A percentile compares a stretch with the other conserved stretches of the same genome.
Conservation (phyloP, 2,329 filamentous ascomycete species). For the Alternaria incomplexa region DNA sequence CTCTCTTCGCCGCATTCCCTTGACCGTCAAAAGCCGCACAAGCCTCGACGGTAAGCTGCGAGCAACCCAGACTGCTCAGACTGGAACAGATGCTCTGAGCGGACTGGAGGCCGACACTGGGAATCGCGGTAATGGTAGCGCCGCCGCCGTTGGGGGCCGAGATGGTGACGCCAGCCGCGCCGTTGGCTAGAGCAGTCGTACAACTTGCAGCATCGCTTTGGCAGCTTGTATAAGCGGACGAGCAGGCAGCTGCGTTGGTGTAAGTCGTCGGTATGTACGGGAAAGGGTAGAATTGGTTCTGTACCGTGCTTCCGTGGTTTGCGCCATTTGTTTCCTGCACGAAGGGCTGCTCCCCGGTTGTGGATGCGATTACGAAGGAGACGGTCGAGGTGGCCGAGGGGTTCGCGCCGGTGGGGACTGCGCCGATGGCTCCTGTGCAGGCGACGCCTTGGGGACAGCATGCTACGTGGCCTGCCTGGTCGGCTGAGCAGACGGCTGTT, state of each 20-base stretch:
- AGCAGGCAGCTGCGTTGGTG: conserved; percentile 58
- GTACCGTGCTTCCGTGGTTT: conserved; percentile 47
- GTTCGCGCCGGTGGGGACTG: conserved; percentile 16
- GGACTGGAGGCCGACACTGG: conserved; percentile 35
- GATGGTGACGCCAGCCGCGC: conserved; percentile 59
- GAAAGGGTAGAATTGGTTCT: conserved; percentile 60
- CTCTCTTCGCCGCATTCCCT: conserved; percentile 37
- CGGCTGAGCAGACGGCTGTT: conserved; percentile 61
- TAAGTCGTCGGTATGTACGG: conserved; percentile 61
- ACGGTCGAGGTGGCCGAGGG: conserved; percentile 24
- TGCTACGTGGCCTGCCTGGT: conserved; percentile 63
- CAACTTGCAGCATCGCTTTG: conserved; percentile 53
- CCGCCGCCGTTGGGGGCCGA: conserved; percentile 58
- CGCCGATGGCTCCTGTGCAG: conserved; percentile 58
- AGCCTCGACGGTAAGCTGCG: conserved; percentile 55
- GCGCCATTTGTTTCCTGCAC: conserved; percentile 29
- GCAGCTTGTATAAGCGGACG: conserved; percentile 61
- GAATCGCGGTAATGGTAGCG: conserved; percentile 55
- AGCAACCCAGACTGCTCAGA: conserved; percentile 55
- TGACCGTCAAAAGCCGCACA: conserved; percentile 50
- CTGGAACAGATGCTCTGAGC: conserved; percentile 44
- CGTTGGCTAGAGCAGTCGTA: conserved; percentile 54
- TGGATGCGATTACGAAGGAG: conserved; percentile 26
- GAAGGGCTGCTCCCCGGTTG: conserved; percentile 25
- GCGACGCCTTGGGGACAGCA: conserved; percentile 65